These are phyloP conservation scores for Peronospora farinosa DNA, from an alignment of 352 stramenopile species.

Conservation along the genomic window DNA sequence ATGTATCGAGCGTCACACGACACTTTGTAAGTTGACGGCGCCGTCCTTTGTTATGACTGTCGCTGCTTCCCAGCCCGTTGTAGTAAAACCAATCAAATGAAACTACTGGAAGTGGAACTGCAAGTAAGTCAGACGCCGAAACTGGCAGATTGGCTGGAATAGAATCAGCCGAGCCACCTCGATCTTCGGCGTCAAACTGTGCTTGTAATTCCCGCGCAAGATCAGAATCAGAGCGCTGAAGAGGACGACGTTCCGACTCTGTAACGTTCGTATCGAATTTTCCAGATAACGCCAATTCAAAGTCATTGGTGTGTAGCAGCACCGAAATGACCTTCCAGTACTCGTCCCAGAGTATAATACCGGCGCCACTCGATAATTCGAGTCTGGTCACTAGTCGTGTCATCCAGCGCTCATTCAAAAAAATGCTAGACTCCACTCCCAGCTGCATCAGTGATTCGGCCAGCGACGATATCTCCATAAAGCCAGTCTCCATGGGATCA, in stretches of 20 bases:
- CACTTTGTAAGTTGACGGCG: slow-evolving; percentile 43
- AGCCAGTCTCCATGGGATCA: slow-evolving; percentile 84
- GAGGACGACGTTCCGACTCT: not conserved
- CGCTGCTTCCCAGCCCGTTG: slow-evolving; percentile 21
- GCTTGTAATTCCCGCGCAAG: slow-evolving; percentile 62
- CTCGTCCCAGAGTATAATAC: slow-evolving; percentile 90
- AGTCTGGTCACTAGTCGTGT: slow-evolving; percentile 45
- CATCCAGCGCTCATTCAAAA: slow-evolving; percentile 60
- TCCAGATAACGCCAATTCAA: slow-evolving; percentile 58
- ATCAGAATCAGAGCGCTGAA: slow-evolving; percentile 61
- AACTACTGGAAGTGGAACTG: not conserved
- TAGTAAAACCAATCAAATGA: slow-evolving; percentile 40
- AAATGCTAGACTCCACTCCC: slow-evolving; percentile 44
- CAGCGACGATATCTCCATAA: slow-evolving; percentile 68
- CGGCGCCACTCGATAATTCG: slow-evolving; percentile 59
- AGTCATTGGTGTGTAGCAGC: slow-evolving; percentile 60
- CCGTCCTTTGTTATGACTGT: not conserved
- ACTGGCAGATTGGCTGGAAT: not conserved
- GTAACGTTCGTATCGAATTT: slow-evolving; percentile 23
- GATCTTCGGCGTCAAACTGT: slow-evolving; percentile 61
- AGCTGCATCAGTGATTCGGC: slow-evolving; percentile 59
- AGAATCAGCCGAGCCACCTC: slow-evolving; percentile 2
- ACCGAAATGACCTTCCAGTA: slow-evolving; percentile 87
- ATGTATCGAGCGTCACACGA: slow-evolving; percentile 30
- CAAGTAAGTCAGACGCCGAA: not conserved